Percentiles rank a stretch among this genome's conserved stretches.
These are phyloP conservation scores for Geotrichum klebahnii DNA, from an alignment of 1,139 yeast species.

Conservation along the genomic window DNA sequence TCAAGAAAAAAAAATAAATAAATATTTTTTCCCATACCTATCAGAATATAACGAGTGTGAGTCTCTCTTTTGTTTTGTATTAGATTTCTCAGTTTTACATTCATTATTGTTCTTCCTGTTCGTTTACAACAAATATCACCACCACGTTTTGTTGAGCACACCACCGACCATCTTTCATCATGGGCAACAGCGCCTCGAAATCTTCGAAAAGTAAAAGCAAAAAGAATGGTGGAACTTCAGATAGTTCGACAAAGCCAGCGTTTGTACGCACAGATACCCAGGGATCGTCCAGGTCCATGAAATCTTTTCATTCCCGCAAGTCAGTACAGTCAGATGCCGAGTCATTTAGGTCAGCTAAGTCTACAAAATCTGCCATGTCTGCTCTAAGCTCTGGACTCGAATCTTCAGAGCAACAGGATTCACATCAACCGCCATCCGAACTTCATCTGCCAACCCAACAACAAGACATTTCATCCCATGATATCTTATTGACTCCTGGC, in stretches of 20 bases:
- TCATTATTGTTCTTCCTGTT: background rate
- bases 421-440: conserved; percentile 7
- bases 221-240: conserved; percentile 34
- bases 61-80: no score
- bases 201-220: conserved; percentile 32
- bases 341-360: conserved; percentile 30
- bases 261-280: conserved; percentile 44
- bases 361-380: conserved; percentile 14
- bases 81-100: no score
- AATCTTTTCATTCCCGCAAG: conserved; percentile 36
- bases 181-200: conserved; percentile 40
- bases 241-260: conserved; percentile 26
- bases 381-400: background rate
- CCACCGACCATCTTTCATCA: conserved; percentile 19
- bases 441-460: conserved; percentile 1
- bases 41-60: no score
- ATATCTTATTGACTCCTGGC: conserved; percentile 18
- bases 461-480: background rate
- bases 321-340: conserved; percentile 30
- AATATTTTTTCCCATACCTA: no score
- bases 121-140: conserved; percentile 1
- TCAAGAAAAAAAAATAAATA: no score
- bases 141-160: no score
- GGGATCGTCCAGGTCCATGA: conserved; percentile 39
- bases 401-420: background rate